Percentiles rank a stretch among this genome's conserved stretches.
Conservation (phyloP, 2,329 filamentous ascomycete species). For the Claviceps sp. region DNA sequence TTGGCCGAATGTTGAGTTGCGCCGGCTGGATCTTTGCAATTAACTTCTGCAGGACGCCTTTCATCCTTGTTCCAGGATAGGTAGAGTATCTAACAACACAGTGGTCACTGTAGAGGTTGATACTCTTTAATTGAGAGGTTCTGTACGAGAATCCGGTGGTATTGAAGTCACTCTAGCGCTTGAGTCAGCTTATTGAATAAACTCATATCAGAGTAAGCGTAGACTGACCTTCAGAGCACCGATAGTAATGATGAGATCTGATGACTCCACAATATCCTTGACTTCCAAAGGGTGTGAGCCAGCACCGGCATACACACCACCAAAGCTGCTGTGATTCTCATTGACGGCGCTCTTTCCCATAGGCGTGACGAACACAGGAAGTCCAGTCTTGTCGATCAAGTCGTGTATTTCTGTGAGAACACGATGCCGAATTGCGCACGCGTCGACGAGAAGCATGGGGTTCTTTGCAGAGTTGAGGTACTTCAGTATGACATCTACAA, state of each 20-base stretch:
- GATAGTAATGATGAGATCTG: slow-evolving; percentile 58
- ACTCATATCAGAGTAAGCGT: neutral
- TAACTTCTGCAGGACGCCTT: slow-evolving; percentile 61
- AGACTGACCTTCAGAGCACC: slow-evolving; percentile 41
- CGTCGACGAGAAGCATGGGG: slow-evolving; percentile 71
- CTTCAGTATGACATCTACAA: slow-evolving; percentile 66
- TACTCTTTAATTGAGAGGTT: slow-evolving; percentile 61
- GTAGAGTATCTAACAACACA: slow-evolving; percentile 65
- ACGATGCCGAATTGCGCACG: slow-evolving; percentile 66
- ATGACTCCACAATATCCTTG: slow-evolving; percentile 48
- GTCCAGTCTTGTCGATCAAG: slow-evolving; percentile 56
- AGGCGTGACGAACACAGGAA: slow-evolving; percentile 77
- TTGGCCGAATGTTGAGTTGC: slow-evolving; percentile 41
- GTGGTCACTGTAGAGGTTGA: slow-evolving; percentile 67
- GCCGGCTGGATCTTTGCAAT: slow-evolving; percentile 43
- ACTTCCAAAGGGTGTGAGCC: slow-evolving; percentile 54
- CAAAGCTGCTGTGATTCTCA: slow-evolving; percentile 61
- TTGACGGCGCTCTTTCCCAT: slow-evolving; percentile 82
- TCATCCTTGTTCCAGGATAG: slow-evolving; percentile 67
- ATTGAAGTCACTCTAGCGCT: slow-evolving; percentile 57
- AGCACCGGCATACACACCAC: slow-evolving; percentile 74
- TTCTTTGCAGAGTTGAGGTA: slow-evolving; percentile 59
- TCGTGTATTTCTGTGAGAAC: slow-evolving; percentile 59
- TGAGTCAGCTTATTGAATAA: neutral
- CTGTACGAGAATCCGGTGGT: slow-evolving; percentile 72